Evolutionary conservation across 2,329 filamentous ascomycete genomes (phyloP).

Genomic region (Epichloe coenophiala): DNA sequence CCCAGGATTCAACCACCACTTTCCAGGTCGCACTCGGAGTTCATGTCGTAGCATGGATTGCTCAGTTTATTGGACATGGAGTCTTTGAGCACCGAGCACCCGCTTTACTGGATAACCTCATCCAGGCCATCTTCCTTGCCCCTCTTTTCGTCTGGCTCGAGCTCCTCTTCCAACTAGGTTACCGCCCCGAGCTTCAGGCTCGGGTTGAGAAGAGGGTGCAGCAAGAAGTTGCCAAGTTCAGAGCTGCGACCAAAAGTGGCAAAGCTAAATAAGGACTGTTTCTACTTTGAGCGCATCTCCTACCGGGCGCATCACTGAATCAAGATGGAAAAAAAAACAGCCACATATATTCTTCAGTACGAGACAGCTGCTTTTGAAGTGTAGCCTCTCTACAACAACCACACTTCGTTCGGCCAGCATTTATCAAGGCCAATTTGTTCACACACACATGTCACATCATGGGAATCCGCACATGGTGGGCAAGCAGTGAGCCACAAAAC

Average conservation of each 20-base stretch:
- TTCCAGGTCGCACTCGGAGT: constrained; percentile 49
- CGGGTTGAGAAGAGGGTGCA: constrained; percentile 66
- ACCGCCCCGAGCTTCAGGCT: constrained; percentile 73
- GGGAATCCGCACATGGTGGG: background rate
- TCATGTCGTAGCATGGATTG: constrained; percentile 67
- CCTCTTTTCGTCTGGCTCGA: constrained; percentile 98
- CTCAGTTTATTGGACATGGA: constrained; percentile 86
- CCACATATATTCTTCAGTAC: background rate
- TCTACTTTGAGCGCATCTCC: background rate
- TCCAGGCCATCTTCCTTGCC: constrained; percentile 84
- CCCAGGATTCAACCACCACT: constrained; percentile 34
- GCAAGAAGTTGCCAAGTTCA: constrained; percentile 65
- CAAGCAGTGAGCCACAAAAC: background rate
- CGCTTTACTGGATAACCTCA: constrained; percentile 77
- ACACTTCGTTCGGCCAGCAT: background rate
- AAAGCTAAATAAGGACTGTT: constrained; percentile 32
- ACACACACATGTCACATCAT: background rate
- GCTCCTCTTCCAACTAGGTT: constrained; percentile 78
- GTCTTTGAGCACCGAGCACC: constrained; percentile 79
- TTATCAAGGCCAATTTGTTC: background rate
- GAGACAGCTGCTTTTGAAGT: background rate
- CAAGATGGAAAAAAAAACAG: background rate
- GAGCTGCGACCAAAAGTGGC: constrained; percentile 38
- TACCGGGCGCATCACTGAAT: background rate
- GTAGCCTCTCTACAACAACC: background rate